These are phyloP conservation scores for Euphorbia schlechtendalii DNA, from an alignment of 441 rosid species.

Conservation along the genomic window DNA sequence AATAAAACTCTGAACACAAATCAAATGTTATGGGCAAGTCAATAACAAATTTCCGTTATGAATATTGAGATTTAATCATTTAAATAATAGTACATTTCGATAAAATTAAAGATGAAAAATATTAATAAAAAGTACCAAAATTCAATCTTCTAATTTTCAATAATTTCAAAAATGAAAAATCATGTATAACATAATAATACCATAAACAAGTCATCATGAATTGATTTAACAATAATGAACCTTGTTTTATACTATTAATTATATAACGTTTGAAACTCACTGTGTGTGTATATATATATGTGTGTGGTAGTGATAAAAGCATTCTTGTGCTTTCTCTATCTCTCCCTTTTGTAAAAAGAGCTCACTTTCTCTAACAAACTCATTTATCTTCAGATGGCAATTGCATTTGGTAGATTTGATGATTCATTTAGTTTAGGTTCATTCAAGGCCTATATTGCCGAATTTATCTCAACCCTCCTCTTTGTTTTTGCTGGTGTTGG, in stretches of 20 bases:
- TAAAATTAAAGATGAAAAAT: not conserved
- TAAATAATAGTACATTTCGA: not conserved
- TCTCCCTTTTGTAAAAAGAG: not conserved
- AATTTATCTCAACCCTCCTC: slow-evolving; percentile 87
- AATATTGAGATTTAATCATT: not conserved
- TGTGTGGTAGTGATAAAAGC: not conserved
- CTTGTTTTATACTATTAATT: not conserved
- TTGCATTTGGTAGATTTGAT: slow-evolving; percentile 74
- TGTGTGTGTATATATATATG: slow-evolving; percentile 16
- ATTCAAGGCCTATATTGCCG: slow-evolving; percentile 74
- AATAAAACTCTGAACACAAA: no score
- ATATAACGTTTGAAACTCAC: not conserved
- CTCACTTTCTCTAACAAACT: not conserved
- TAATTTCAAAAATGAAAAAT: not conserved
- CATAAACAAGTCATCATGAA: not conserved
- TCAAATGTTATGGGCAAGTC: no score
- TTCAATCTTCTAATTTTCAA: not conserved
- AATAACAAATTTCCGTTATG: not conserved
- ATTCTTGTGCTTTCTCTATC: slow-evolving; percentile 12
- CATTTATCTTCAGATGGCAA: slow-evolving; percentile 37
- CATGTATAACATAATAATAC: not conserved
- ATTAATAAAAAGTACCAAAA: not conserved
- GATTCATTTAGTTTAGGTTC: slow-evolving; percentile 78
- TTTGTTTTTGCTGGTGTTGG: slow-evolving; percentile 95
- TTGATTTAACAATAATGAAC: not conserved